Conservation (phyloP, 2,329 filamentous ascomycete genomes). For the Pseudogymnoascus sp. region DNA sequence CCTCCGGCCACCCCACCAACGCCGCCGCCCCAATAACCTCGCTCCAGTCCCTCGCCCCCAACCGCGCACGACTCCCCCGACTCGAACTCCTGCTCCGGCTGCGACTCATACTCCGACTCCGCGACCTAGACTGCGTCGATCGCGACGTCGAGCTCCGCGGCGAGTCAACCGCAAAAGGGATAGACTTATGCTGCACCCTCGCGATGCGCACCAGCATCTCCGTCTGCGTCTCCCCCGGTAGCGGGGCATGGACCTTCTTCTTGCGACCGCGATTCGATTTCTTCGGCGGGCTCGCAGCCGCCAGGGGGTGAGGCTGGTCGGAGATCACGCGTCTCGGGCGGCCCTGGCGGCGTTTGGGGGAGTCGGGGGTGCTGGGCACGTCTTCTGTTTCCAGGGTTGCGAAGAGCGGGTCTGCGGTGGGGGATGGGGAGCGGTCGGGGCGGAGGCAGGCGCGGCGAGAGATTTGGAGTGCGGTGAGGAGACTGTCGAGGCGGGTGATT, state of each 20-base stretch:
- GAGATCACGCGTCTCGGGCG: neutral
- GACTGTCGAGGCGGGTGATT: slow-evolving; percentile 60
- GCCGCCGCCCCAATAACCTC: slow-evolving; percentile 76
- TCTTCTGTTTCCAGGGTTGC: slow-evolving; percentile 3
- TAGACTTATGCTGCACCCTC: slow-evolving; percentile 25
- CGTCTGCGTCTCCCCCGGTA: slow-evolving; percentile 41
- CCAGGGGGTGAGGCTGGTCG: neutral
- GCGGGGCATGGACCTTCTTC: slow-evolving; percentile 38
- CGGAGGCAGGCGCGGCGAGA: slow-evolving; percentile 48
- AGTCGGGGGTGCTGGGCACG: neutral
- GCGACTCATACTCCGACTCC: neutral
- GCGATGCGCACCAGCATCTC: slow-evolving; percentile 46
- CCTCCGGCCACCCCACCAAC: slow-evolving; percentile 54
- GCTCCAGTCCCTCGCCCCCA: slow-evolving; percentile 67
- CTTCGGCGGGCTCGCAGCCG: neutral
- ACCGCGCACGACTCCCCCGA: slow-evolving; percentile 18
- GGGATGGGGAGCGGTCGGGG: slow-evolving; percentile 37
- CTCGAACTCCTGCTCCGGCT: slow-evolving; percentile 9
- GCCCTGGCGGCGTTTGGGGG: neutral
- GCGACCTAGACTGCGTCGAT: neutral
- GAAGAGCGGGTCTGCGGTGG: slow-evolving; percentile 28
- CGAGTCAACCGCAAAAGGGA: neutral
- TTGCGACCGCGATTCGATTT: slow-evolving; percentile 26
- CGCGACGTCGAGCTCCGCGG: neutral
- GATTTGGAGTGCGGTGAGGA: slow-evolving; percentile 66